Conservation (phyloP, 2,329 filamentous ascomycete genomes). For the Pseudohalonectria lignicola region DNA sequence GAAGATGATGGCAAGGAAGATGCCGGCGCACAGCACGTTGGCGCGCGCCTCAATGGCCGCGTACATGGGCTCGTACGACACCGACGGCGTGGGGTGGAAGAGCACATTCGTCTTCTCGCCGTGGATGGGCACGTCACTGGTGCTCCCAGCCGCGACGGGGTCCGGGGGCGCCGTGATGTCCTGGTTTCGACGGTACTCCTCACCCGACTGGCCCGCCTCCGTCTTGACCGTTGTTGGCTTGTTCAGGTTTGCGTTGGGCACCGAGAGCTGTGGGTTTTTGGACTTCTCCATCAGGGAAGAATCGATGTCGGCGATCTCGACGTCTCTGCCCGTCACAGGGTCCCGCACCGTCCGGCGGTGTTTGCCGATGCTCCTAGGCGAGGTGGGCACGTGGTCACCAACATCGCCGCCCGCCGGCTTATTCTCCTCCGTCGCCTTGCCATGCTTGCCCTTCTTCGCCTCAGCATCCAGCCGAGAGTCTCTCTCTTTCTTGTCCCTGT, state of each 20-base stretch:
- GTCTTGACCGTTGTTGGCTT: slow-evolving; percentile 65
- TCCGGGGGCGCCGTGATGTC: slow-evolving; percentile 88
- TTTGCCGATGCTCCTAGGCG: slow-evolving; percentile 19
- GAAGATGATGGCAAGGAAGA: slow-evolving; percentile 64
- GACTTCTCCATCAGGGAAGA: slow-evolving; percentile 51
- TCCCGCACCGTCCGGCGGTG: slow-evolving; percentile 69
- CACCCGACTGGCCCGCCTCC: slow-evolving; percentile 56
- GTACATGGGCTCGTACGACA: slow-evolving; percentile 87
- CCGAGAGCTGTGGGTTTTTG: slow-evolving; percentile 52
- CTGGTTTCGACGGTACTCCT: slow-evolving; percentile 75
- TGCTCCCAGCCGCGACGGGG: slow-evolving; percentile 68
- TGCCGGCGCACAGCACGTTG: slow-evolving; percentile 55
- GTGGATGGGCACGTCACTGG: slow-evolving; percentile 88
- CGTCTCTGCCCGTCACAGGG: slow-evolving; percentile 76
- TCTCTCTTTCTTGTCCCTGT: slow-evolving; percentile 65
- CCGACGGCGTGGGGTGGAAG: slow-evolving; percentile 85
- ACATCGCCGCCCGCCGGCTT: slow-evolving; percentile 17
- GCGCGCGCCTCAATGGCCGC: slow-evolving; percentile 62
- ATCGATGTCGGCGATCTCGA: slow-evolving; percentile 69
- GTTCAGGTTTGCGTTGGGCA: slow-evolving; percentile 82
- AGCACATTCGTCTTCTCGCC: slow-evolving; percentile 95
- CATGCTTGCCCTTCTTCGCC: slow-evolving; percentile 20
- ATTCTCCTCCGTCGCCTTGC: not conserved
- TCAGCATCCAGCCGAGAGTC: slow-evolving; percentile 28
- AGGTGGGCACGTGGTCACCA: slow-evolving; percentile 27